Evolutionary conservation across 108 stramenopile genomes (phyloP), one percentile per base, ranked within the genome.

Genomic region (Cyclotella choctawhatcheeana): DNA sequence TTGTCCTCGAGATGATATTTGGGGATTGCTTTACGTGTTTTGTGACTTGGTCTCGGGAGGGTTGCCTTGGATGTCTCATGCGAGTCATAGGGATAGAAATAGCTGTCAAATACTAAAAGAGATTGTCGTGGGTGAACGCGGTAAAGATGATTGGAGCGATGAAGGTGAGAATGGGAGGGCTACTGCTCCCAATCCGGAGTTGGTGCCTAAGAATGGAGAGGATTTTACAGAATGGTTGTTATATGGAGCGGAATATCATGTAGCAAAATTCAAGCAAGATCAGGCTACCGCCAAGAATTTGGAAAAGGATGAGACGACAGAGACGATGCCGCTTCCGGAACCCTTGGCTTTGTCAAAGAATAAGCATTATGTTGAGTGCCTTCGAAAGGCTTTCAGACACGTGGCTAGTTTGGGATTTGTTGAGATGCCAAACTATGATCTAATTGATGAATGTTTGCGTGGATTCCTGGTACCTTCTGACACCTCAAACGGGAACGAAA

Each of bases 11-110:
- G 93, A 94, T 70, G 93, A 94, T 68, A 75, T 94, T 37, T 94
- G 93, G 93, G 89, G 90, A 32, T 58, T 94, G 6, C 33, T 94
- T 5, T 94, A 94, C 64, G 93, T 94, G 21, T 94, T 94, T 84
- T 94, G 93, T 67, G 93, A 94, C 76, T 70, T 94, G 54, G 87
- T 92, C 13, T 82, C 84, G 29, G 93, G 93, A 3, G 93, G 93
- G 17, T 61, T 94, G 51, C 93, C 93, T 5, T 94, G 93, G 93
- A 94, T 94, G 93, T 81, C 77, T 5, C 70, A 90, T 69, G 93
- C 93, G 6, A 87, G 89, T 48, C 85, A 82, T 35, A 61, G 88
- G 26, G 90, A 94, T 64, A 73, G 93, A 40, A 69, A 47, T 0
- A 74, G 75, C 13, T 94, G 93, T 79, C 88, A 87, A 30, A 81